Conservation (phyloP, 495 filamentous ascomycete species). For the Aspergillus sclerotioniger region DNA sequence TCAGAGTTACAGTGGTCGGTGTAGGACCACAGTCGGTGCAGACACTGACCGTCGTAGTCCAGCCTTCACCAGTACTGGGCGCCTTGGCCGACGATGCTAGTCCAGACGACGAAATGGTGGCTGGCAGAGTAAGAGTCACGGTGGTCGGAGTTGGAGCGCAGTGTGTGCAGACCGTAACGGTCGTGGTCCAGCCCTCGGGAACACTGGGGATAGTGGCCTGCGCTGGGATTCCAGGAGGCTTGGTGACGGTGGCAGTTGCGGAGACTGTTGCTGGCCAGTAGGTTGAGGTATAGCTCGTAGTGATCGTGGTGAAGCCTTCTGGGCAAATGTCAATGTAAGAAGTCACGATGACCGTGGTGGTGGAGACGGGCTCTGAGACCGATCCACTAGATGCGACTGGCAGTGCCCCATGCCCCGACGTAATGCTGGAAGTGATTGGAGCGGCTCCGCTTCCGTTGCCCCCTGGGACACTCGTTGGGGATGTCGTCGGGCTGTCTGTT, state of each 20-base stretch:
- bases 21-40: conserved; percentile 45
- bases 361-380: conserved; percentile 3
- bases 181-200: conserved; percentile 46
- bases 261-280: conserved; percentile 35
- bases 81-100: conserved; percentile 6
- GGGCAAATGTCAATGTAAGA: conserved; percentile 45
- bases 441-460: conserved; percentile 13
- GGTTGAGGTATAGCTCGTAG: conserved; percentile 38
- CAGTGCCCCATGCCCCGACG: conserved; percentile 36
- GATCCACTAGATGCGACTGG: neutral
- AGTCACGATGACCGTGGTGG: conserved; percentile 41
- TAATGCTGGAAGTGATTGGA: conserved; percentile 25
- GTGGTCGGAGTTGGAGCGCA: conserved; percentile 40
- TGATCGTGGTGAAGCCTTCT: conserved; percentile 46
- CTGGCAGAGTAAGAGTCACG: conserved; percentile 31
- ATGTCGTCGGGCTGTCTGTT: conserved; percentile 1
- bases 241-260: conserved; percentile 28
- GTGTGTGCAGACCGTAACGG: conserved; percentile 44
- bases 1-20: conserved; percentile 34
- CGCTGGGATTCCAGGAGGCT: conserved; percentile 17
- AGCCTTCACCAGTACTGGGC: conserved; percentile 38
- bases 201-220: conserved; percentile 21
- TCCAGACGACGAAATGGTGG: neutral
- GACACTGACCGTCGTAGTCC: conserved; percentile 46
- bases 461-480: conserved; percentile 3